Conservation (phyloP, 805 yeast genomes). For the Metschnikowia koreensis region DNA sequence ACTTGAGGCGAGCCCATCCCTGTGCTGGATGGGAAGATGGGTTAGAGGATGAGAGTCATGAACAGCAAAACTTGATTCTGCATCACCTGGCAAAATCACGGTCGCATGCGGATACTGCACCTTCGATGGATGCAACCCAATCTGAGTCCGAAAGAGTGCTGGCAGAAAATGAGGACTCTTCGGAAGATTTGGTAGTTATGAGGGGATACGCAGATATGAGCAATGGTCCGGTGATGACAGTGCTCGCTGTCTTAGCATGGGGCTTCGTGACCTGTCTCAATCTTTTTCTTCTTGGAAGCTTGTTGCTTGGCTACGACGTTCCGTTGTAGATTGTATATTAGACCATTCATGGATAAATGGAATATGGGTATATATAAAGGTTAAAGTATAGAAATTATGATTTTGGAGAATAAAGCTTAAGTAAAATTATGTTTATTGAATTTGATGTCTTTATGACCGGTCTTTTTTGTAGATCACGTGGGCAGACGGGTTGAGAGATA, state of each 20-base stretch:
- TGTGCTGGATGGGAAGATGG: slow-evolving; percentile 42
- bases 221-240: slow-evolving; percentile 55
- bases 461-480: not conserved
- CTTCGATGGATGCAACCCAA: not conserved
- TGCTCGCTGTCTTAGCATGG: slow-evolving; percentile 63
- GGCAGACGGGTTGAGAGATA: no score
- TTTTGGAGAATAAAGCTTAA: no score
- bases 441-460: no score
- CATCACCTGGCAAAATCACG: slow-evolving; percentile 9
- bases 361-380: not conserved
- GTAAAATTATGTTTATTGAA: no score
- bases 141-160: slow-evolving; percentile 12
- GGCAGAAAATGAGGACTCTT: slow-evolving; percentile 6
- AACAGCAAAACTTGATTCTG: slow-evolving; percentile 15
- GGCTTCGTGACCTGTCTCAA: slow-evolving; percentile 68
- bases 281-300: slow-evolving; percentile 59
- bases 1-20: slow-evolving; percentile 40
- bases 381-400: not conserved
- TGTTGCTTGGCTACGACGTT: slow-evolving; percentile 49
- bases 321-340: slow-evolving; percentile 34
- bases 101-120: slow-evolving; percentile 3
- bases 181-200: slow-evolving; percentile 25
- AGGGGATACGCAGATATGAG: slow-evolving; percentile 61
- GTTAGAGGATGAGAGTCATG: slow-evolving; percentile 25
- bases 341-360: slow-evolving; percentile 2